These are phyloP conservation scores for Gossypium schwendimanii DNA, from an alignment of 441 rosid species.

Conservation along the genomic window DNA sequence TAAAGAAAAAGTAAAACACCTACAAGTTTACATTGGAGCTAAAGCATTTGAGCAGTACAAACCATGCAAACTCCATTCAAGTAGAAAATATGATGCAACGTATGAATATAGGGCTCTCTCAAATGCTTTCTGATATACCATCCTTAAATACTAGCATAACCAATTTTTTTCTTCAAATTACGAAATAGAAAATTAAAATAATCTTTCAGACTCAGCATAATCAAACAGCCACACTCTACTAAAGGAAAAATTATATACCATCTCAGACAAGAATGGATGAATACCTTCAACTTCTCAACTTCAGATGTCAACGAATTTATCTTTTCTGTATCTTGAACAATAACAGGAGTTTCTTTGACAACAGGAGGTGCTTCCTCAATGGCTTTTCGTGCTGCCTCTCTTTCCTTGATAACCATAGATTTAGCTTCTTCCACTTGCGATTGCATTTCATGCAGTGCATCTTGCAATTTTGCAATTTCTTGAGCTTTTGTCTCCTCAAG, in stretches of 20 bases:
- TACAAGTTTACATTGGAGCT: neutral
- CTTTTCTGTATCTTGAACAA: constrained; percentile 79
- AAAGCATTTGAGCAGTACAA: neutral
- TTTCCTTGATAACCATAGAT: constrained; percentile 61
- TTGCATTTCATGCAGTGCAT: constrained; percentile 58
- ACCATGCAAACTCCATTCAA: neutral
- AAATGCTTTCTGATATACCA: neutral
- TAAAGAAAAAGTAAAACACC: neutral
- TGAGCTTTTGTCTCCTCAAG: constrained; percentile 90
- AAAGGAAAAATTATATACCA: constrained; percentile 10
- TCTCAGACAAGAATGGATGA: neutral
- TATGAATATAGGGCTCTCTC: constrained; percentile 1
- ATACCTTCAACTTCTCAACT: constrained; percentile 82
- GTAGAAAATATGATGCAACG: neutral
- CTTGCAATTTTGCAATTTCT: constrained; percentile 81
- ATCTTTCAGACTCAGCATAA: constrained; percentile 5
- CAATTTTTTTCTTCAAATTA: neutral
- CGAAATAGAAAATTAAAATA: neutral
- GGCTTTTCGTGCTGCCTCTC: constrained; percentile 78
- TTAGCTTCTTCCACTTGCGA: constrained; percentile 71
- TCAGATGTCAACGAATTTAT: constrained; percentile 57
- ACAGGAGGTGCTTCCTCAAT: constrained; percentile 83
- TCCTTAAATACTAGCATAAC: neutral
- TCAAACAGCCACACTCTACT: neutral
- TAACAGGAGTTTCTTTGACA: constrained; percentile 76